phyloP scores from a whole-genome alignment of 148 eudicot genomes.

The Fagopyrum esculentum region DNA sequence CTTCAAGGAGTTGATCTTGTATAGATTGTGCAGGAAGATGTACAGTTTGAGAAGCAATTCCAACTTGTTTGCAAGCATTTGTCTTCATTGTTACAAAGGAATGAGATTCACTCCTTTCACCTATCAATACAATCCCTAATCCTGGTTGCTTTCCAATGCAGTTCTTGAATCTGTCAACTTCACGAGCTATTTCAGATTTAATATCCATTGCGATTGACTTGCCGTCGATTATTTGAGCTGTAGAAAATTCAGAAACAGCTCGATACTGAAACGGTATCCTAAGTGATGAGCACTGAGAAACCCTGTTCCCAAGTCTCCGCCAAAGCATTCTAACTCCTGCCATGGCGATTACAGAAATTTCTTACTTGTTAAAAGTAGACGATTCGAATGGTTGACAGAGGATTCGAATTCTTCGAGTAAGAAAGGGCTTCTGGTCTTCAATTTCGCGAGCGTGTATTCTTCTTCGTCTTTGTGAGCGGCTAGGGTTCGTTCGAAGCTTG shows the following conservation, averaged over 20 bases:
- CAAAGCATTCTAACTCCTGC: conserved; percentile 3
- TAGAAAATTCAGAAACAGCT: background rate
- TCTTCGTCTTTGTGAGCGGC: too few relatives aligned
- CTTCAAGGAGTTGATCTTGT: conserved; percentile 28
- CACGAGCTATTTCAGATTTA: conserved; percentile 35
- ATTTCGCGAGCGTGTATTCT: too few relatives aligned
- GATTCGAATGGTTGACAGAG: background rate
- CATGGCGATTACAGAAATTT: background rate
- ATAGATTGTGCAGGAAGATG: conserved; percentile 33
- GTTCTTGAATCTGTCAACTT: conserved; percentile 32
- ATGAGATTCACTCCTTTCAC: conserved; percentile 41
- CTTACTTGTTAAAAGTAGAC: background rate
- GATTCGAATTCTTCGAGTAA: too few relatives aligned
- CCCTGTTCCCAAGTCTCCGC: conserved; percentile 8
- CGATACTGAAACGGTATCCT: background rate
- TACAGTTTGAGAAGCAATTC: conserved; percentile 30
- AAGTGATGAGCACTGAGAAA: conserved; percentile 11
- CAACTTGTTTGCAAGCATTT: conserved; percentile 50
- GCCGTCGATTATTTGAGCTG: conserved; percentile 30
- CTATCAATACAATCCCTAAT: conserved; percentile 44
- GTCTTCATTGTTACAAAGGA: conserved; percentile 38
- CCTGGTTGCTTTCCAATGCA: conserved; percentile 34
- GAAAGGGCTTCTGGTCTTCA: too few relatives aligned
- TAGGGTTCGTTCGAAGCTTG: too few relatives aligned
- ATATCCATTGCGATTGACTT: conserved; percentile 38